A percentile compares a stretch with the other conserved stretches of the same genome.
phyloP scores from a whole-genome alignment of 371 early-diverging fungal genomes.

The Mucor sp. region DNA sequence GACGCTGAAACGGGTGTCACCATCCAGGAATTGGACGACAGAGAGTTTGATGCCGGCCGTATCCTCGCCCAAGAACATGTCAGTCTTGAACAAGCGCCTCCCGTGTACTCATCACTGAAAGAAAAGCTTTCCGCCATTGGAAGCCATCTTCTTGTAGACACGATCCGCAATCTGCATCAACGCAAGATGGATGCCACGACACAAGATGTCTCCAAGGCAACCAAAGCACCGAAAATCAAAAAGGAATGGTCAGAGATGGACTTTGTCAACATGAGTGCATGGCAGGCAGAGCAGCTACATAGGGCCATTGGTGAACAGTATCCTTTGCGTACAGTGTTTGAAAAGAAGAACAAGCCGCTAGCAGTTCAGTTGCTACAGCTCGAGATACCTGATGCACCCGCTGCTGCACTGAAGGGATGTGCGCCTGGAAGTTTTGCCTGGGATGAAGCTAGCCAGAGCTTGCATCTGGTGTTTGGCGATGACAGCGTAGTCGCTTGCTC shows the following conservation, averaged over 20 bases:
- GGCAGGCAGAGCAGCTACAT: constrained; percentile 63
- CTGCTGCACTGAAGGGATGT: background rate
- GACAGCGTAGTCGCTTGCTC: constrained; percentile 44
- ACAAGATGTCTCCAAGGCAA: constrained; percentile 69
- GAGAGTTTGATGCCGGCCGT: constrained; percentile 84
- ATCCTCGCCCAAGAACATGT: constrained; percentile 72
- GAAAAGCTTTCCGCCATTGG: constrained; percentile 66
- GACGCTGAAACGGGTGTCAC: constrained; percentile 84
- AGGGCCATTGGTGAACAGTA: constrained; percentile 76
- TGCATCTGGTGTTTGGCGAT: constrained; percentile 52
- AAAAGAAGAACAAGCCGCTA: constrained; percentile 20
- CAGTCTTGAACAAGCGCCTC: constrained; percentile 10
- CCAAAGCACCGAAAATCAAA: constrained; percentile 77
- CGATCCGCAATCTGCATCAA: constrained; percentile 60
- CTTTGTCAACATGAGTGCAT: constrained; percentile 65
- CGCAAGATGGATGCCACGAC: constrained; percentile 52
- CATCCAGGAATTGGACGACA: constrained; percentile 81
- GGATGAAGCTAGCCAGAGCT: constrained; percentile 31
- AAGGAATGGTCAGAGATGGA: constrained; percentile 61
- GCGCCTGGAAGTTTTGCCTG: constrained; percentile 58
- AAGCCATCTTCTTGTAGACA: constrained; percentile 62
- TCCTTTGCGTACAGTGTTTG: constrained; percentile 11
- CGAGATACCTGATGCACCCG: constrained; percentile 24
- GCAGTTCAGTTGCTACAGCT: constrained; percentile 31
- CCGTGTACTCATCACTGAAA: constrained; percentile 26